phyloP scores from a whole-genome alignment of 495 filamentous ascomycete genomes.

The Choiromyces venosus region DNA sequence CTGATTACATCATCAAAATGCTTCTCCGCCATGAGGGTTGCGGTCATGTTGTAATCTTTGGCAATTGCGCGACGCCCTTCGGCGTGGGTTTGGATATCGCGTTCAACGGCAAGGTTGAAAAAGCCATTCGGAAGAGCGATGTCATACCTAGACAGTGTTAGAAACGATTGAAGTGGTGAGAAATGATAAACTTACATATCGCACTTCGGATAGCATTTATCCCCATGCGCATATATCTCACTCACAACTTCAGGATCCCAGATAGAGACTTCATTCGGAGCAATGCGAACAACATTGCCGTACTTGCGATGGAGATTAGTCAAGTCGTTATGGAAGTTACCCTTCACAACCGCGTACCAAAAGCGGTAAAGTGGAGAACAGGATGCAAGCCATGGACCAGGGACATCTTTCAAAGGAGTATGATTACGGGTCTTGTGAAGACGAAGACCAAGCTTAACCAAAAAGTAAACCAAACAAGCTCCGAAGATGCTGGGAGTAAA shows the following conservation, averaged over 20 bases:
- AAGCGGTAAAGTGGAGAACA: constrained; percentile 33
- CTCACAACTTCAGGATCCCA: constrained; percentile 49
- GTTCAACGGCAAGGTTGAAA: constrained; percentile 34
- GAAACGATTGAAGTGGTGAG: not conserved
- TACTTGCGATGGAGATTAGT: constrained; percentile 63
- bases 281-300: constrained; percentile 66
- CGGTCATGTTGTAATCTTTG: constrained; percentile 36
- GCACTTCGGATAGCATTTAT: constrained; percentile 27
- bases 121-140: constrained; percentile 33
- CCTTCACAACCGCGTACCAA: constrained; percentile 31
- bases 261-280: constrained; percentile 64
- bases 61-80: constrained; percentile 35
- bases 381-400: constrained; percentile 34
- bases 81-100: constrained; percentile 26
- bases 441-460: constrained; percentile 20
- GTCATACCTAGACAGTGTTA: constrained; percentile 20
- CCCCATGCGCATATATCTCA: constrained; percentile 31
- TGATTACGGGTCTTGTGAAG: constrained; percentile 27
- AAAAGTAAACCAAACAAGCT: constrained; percentile 8
- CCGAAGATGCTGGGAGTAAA: constrained; percentile 5
- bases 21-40: constrained; percentile 29
- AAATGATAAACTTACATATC: constrained; percentile 22
- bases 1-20: constrained; percentile 34
- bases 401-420: constrained; percentile 26
- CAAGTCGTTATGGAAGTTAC: constrained; percentile 61